Conservation (phyloP, 2,329 filamentous ascomycete genomes). For the Trichoderma sp. region DNA sequence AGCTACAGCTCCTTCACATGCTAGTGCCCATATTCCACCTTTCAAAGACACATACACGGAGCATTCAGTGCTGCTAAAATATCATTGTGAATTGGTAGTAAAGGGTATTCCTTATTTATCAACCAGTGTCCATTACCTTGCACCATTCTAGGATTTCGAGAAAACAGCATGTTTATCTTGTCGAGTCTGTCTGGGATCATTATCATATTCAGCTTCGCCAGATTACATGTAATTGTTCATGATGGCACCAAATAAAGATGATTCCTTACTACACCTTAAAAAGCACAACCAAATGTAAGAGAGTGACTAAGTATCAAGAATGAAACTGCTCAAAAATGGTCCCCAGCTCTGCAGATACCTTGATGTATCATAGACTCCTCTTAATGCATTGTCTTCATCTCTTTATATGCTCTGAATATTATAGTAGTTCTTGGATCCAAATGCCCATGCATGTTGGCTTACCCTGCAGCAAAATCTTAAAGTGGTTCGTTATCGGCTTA, state of each 20-base stretch:
- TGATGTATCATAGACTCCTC: neutral
- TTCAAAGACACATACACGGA: neutral
- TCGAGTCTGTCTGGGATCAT: too few species aligned
- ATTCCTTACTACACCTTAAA: too few species aligned
- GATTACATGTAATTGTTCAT: too few species aligned
- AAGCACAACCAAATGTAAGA: too few species aligned
- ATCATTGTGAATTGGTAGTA: neutral
- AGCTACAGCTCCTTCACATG: neutral
- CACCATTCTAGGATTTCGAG: neutral
- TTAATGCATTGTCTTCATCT: too few species aligned
- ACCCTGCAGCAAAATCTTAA: neutral
- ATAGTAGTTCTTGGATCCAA: neutral
- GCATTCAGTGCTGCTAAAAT: neutral
- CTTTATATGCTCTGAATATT: neutral
- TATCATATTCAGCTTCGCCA: too few species aligned
- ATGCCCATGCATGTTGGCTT: neutral
- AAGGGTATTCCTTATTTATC: neutral
- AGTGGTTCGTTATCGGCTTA: slow-evolving; percentile 3
- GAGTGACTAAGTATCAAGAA: neutral
- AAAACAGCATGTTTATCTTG: neutral
- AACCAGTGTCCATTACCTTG: neutral
- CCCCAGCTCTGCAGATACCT: too few species aligned
- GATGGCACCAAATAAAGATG: too few species aligned
- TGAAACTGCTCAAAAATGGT: too few species aligned
- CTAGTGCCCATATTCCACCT: neutral